Conservation (phyloP, 2,329 filamentous ascomycete species). For the Microcyclosporella mali region DNA sequence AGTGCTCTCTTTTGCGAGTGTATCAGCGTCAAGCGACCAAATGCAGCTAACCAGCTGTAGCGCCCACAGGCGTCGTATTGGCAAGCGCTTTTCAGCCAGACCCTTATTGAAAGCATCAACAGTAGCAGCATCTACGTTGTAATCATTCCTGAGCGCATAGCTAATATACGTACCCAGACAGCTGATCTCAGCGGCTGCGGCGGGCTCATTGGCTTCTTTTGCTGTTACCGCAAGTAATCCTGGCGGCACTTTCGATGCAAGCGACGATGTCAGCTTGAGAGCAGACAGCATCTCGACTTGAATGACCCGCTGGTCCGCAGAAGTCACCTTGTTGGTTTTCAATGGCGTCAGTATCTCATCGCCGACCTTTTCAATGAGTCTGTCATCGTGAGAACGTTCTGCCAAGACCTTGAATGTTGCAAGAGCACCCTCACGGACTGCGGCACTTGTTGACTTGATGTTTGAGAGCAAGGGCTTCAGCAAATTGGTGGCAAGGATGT, state of each 20-base stretch:
- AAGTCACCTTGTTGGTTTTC: constrained; percentile 75
- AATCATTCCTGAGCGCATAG: constrained; percentile 55
- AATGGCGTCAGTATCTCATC: constrained; percentile 74
- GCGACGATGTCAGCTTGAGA: constrained; percentile 53
- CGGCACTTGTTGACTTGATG: constrained; percentile 79
- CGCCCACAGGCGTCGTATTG: constrained; percentile 73
- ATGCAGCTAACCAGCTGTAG: constrained; percentile 67
- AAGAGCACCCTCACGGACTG: constrained; percentile 69
- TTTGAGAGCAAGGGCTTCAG: constrained; percentile 85
- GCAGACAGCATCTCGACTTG: constrained; percentile 74
- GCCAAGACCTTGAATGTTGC: constrained; percentile 68
- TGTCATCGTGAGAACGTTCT: constrained; percentile 52
- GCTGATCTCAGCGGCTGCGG: constrained; percentile 67
- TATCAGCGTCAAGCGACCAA: constrained; percentile 48
- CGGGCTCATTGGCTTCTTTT: constrained; percentile 86
- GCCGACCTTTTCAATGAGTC: constrained; percentile 59
- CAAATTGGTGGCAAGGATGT: constrained; percentile 63
- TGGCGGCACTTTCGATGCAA: constrained; percentile 61
- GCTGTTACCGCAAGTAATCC: constrained; percentile 62
- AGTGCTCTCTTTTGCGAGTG: constrained; percentile 45
- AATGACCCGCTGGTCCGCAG: constrained; percentile 74
- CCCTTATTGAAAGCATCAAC: constrained; percentile 73
- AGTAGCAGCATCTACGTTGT: constrained; percentile 59
- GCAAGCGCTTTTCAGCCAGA: constrained; percentile 73
- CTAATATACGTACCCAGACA: constrained; percentile 62